Evolutionary conservation across 768 basidiomycete species (phyloP), one percentile per base, ranked within the genome.

Genomic region (Trametes cubensis): DNA sequence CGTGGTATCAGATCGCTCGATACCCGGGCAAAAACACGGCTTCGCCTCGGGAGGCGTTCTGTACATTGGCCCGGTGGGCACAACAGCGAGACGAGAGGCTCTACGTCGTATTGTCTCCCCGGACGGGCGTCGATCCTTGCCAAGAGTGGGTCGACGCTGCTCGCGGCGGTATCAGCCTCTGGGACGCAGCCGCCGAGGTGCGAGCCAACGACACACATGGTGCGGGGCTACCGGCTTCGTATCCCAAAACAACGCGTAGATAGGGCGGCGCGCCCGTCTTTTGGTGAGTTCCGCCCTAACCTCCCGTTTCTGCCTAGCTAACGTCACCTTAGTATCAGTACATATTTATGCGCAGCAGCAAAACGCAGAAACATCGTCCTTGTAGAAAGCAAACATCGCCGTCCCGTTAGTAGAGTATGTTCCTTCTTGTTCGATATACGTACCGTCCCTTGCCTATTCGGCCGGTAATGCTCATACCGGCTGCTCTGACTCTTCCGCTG

Each of bases 141-240:
- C 20, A 51, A 34, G 70, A 71, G 38, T 71, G 70, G 70, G 58
- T 57, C 6, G 53, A 54, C 10, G 65, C 66, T 26, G 65, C 66
- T 14, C 54, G 66, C 15, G 63, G 68, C 7, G 64, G 63, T 2
- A 48, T 54, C 14, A 59, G 54, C 34, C 28, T 71, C 21, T 71
- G 70, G 70, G 59, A 67, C 20, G 47, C 25, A 13, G 70, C 70
- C 0, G 53, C 51, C 2, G 38, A 51, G 39, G 50, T 46, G 15
- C 50, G 63, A 28, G 26, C 17, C 7, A 54, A 63, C 18, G 64
- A 64, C 23, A 41, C 46, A 26, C 59, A 68, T 34, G 63, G 54
- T n/a, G 60, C 44, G 14, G 59, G 40, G 2, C 52, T 70, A n/a
- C 69, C 69, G 3, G 47, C 54, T 4, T 34, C 52, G 6, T 67